Conservation (phyloP, 225 moss, liverwort and hornwort genomes). For the Pseudisothecium myosuroides region DNA sequence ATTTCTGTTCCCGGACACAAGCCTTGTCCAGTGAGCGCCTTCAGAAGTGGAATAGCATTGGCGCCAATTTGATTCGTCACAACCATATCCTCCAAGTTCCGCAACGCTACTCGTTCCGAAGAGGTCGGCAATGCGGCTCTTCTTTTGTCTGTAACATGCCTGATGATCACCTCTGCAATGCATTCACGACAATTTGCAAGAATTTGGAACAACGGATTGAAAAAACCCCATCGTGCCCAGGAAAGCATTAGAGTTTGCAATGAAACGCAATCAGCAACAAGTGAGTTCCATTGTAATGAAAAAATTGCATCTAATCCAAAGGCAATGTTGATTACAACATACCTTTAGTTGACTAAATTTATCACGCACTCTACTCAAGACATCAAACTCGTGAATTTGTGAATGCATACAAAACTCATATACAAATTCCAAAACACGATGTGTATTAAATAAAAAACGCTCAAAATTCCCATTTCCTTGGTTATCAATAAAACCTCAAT, state of each 20-base stretch:
- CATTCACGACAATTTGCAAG: not conserved
- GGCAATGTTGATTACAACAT: not conserved
- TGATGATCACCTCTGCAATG: slow-evolving; percentile 30
- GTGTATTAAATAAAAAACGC: not conserved
- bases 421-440: not conserved
- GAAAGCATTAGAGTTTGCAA: not conserved
- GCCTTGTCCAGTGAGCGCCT: slow-evolving; percentile 2
- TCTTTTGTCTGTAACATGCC: slow-evolving; percentile 30
- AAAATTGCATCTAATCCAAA: not conserved
- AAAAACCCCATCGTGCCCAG: not conserved
- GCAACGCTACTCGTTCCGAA: slow-evolving; percentile 52
- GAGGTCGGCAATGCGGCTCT: slow-evolving; percentile 42
- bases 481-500: not conserved
- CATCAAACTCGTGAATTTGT: not conserved
- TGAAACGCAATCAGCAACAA: not conserved
- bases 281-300: not conserved
- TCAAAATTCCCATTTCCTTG: not conserved
- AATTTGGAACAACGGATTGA: not conserved
- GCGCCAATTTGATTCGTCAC: slow-evolving; percentile 23
- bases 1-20: not conserved
- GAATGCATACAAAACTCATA: not conserved
- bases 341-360: not conserved
- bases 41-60: slow-evolving; percentile 35
- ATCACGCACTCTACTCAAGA: not conserved
- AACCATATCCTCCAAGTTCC: slow-evolving; percentile 50